A percentile compares a stretch with the other conserved stretches of the same genome.
Evolutionary conservation across 2,329 filamentous ascomycete species (phyloP).

Genomic region (Cladosporium cucumerinum): DNA sequence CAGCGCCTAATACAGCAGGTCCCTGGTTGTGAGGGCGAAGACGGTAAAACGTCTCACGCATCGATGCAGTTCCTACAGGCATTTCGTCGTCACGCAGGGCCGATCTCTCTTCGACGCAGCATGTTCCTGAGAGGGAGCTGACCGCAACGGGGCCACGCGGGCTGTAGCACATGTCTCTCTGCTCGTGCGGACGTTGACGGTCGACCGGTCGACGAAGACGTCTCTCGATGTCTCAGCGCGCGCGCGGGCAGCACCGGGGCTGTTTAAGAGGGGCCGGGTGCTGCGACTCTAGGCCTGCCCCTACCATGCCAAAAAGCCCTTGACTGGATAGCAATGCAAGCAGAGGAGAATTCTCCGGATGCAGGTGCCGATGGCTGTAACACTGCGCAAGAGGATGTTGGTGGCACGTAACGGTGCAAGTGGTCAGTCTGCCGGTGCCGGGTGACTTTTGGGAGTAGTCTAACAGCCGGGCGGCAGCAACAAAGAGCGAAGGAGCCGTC

Average conservation of each 20-base stretch:
- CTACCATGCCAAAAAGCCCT: background rate
- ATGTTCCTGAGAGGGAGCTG: slow-evolving; percentile 11
- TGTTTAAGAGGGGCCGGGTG: background rate
- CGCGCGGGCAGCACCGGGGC: slow-evolving; percentile 4
- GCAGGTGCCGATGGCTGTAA: slow-evolving; percentile 12
- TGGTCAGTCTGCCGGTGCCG: slow-evolving; percentile 12
- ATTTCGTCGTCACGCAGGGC: slow-evolving; percentile 11
- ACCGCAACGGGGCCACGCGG: slow-evolving; percentile 12
- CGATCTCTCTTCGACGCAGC: slow-evolving; percentile 11
- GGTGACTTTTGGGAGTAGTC: slow-evolving; percentile 8
- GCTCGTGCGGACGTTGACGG: slow-evolving; percentile 5
- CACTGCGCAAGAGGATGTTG: background rate
- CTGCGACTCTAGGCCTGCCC: background rate
- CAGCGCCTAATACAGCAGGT: slow-evolving; percentile 11
- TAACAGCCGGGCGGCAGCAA: slow-evolving; percentile 13
- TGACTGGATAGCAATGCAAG: background rate
- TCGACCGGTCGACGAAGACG: slow-evolving; percentile 7
- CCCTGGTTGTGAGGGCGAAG: slow-evolving; percentile 5
- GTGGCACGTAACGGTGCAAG: background rate
- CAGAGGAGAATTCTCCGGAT: slow-evolving; percentile 3
- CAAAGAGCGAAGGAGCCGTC: slow-evolving; percentile 4
- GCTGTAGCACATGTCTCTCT: slow-evolving; percentile 10
- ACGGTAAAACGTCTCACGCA: slow-evolving; percentile 9
- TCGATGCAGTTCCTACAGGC: background rate
- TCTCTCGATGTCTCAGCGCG: slow-evolving; percentile 11